Evolutionary conservation across 2,329 filamentous ascomycete genomes (phyloP), one percentile per base, ranked within the genome.

Genomic region (Ramularia collo-cygni): DNA sequence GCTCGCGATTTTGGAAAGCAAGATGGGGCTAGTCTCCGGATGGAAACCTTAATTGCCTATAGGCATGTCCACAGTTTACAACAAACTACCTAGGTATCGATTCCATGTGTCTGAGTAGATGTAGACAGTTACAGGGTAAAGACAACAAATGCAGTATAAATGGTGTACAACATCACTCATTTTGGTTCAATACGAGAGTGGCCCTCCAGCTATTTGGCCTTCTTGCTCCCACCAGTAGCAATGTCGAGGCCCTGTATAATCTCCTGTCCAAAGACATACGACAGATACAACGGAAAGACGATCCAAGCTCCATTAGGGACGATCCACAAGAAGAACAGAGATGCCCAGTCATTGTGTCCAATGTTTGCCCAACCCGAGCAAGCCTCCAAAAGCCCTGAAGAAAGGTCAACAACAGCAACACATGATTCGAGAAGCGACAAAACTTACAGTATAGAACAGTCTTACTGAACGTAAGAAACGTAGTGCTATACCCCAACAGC

Each of bases 301-400:
- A 85, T 62, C 81, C 81, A 85, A 6, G 75, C 63, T 26, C 75
- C 76, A 59, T 84, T 85, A 21, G 81, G 79, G 45, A 85, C 62
- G 19, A 79, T 73, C 70, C 79, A 85, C 16, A 80, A 61, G 21
- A 75, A 64, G 8, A 81, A 50, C 29, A 84, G 53, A 8, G 68
- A 69, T 3, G 57, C 48, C 28, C 65, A 50, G 43, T 69, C 68
- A 46, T 84, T 85, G 54, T 84, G 81, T 3, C 75, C 73, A 39
- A 81, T 72, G 45, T 79, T 75, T 4, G 67, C 62, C 48, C 79
- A 84, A 5, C 69, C 75, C 33, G 73, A 75, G 53, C 71, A 79
- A 29, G 69, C 67, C 56, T 83, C 79, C 44, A 77, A 77, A 37
- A 80, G 56, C 65, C 72, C 77, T 77, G 32, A 10, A 13, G 10